phyloP scores from a whole-genome alignment of 257 asterid species.

The Solanum ossicruentum region DNA sequence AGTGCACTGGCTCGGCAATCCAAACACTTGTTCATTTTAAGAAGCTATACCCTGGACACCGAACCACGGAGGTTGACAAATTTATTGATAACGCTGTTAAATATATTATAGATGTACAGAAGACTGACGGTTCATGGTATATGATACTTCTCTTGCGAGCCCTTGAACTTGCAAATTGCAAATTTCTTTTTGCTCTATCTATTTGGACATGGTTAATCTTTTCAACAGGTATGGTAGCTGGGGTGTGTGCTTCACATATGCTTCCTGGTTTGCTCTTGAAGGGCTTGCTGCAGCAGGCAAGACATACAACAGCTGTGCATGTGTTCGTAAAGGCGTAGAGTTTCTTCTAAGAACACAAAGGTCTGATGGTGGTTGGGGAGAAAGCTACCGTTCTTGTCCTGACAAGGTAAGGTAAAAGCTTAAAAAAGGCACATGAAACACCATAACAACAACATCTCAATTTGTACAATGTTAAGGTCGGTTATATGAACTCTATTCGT shows the following conservation, averaged over 20 bases:
- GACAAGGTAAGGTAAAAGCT: slow-evolving; percentile 1
- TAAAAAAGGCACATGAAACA: neutral
- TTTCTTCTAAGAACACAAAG: slow-evolving; percentile 47
- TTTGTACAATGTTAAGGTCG: neutral
- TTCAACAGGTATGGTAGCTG: slow-evolving; percentile 49
- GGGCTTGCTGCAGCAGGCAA: slow-evolving; percentile 58
- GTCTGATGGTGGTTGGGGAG: slow-evolving; percentile 75
- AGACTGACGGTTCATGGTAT: slow-evolving; percentile 79
- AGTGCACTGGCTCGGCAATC: slow-evolving; percentile 66
- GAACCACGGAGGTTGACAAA: slow-evolving; percentile 38
- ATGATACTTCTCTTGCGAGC: neutral
- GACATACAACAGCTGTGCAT: slow-evolving; percentile 25
- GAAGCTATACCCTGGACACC: slow-evolving; percentile 42
- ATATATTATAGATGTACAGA: slow-evolving; percentile 43
- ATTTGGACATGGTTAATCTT: neutral
- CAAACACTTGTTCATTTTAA: slow-evolving; percentile 54
- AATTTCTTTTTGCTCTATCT: too few relatives aligned
- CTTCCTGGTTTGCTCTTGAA: slow-evolving; percentile 67
- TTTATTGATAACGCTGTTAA: slow-evolving; percentile 25
- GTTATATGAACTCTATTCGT: neutral
- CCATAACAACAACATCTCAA: neutral
- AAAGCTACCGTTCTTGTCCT: slow-evolving; percentile 69
- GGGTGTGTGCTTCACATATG: slow-evolving; percentile 84
- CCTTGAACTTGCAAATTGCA: neutral
- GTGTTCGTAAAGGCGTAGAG: slow-evolving; percentile 39